Conservation (phyloP, 2,329 filamentous ascomycete species). For the Colletotrichum tanaceti region DNA sequence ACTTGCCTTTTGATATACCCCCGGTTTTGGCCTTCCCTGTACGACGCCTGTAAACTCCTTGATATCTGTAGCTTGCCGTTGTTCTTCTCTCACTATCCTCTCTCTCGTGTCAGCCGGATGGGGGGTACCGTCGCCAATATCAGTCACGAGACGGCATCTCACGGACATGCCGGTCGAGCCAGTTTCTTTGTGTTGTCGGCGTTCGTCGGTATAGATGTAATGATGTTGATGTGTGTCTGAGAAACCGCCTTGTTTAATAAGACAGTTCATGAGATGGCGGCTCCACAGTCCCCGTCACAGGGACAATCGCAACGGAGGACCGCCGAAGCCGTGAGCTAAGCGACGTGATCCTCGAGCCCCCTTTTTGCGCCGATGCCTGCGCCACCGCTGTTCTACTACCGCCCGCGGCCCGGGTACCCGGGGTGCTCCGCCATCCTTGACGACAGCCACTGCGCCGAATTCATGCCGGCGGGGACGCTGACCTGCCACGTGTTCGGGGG, state of each 20-base stretch:
- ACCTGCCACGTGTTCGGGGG: constrained; percentile 27
- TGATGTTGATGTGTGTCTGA: neutral
- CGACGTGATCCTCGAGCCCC: too few species aligned
- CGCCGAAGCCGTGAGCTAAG: too few species aligned
- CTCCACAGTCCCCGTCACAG: too few species aligned
- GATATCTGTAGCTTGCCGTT: too few species aligned
- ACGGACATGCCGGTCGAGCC: constrained; percentile 14
- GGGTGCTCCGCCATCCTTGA: constrained; percentile 31
- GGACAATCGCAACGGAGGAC: too few species aligned
- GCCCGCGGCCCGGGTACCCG: constrained; percentile 5
- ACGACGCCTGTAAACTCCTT: neutral
- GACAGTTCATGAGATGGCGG: neutral
- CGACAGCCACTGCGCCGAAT: constrained; percentile 33
- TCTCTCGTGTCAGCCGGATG: neutral
- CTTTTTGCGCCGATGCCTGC: too few species aligned
- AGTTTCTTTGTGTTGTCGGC: constrained; percentile 3
- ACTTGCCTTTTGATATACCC: neutral
- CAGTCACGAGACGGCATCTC: constrained; percentile 4
- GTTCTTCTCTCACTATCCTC: neutral
- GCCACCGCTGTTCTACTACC: neutral
- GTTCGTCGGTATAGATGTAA: neutral
- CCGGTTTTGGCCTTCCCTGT: too few species aligned
- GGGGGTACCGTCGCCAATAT: neutral
- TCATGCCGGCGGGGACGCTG: constrained; percentile 11
- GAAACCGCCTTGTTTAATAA: neutral